phyloP scores from a whole-genome alignment of 352 stramenopile genomes.

The Phytophthora palmivora region DNA sequence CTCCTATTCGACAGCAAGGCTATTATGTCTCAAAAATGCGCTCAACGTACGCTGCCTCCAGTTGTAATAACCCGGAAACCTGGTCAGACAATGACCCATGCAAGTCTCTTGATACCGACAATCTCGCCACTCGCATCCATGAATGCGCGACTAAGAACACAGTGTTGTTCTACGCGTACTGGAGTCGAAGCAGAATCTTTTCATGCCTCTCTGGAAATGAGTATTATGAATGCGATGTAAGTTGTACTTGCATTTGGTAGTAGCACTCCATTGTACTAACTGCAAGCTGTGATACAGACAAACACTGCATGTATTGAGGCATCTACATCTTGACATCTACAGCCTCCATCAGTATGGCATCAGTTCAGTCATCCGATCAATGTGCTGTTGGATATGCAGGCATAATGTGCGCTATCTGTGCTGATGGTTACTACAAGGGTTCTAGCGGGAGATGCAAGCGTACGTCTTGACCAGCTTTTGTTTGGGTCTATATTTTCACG shows the following conservation, averaged over 20 bases:
- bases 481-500: no score
- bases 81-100: slow-evolving; percentile 67
- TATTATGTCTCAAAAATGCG: slow-evolving; percentile 58
- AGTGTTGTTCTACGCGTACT: slow-evolving; percentile 54
- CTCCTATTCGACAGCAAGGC: slow-evolving; percentile 47
- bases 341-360: slow-evolving; percentile 22
- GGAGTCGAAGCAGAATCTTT: slow-evolving; percentile 66
- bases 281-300: slow-evolving; percentile 22
- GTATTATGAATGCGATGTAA: slow-evolving; percentile 72
- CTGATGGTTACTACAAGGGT: slow-evolving; percentile 58
- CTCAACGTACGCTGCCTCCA: slow-evolving; percentile 42
- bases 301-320: slow-evolving; percentile 35
- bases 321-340: slow-evolving; percentile 1
- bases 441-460: slow-evolving; percentile 65
- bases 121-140: slow-evolving; percentile 50
- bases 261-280: not conserved
- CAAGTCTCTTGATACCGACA: slow-evolving; percentile 30
- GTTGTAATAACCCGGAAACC: slow-evolving; percentile 43
- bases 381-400: slow-evolving; percentile 58
- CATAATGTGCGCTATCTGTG: slow-evolving; percentile 59
- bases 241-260: slow-evolving; percentile 1
- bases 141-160: slow-evolving; percentile 40
- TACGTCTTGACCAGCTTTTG: slow-evolving; percentile 24
- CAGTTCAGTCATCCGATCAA: slow-evolving; percentile 29
- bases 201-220: slow-evolving; percentile 63